Evolutionary conservation across 768 basidiomycete genomes (phyloP).

Genomic region (Strobilomyces confusus): DNA sequence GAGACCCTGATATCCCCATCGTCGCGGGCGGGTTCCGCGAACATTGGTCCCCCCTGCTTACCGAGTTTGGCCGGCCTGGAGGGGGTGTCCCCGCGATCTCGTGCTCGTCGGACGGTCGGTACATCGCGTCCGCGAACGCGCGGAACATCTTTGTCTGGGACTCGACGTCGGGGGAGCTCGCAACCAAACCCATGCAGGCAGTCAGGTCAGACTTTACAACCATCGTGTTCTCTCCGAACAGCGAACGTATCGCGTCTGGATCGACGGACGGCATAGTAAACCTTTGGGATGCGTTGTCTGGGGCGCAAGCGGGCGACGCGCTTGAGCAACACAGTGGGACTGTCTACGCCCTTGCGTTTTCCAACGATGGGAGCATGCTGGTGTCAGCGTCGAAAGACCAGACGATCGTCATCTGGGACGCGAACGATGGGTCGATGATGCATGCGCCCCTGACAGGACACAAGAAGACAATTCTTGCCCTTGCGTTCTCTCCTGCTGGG

Average conservation of each 20-base stretch:
- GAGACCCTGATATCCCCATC: constrained; percentile 19
- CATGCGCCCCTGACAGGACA: constrained; percentile 22
- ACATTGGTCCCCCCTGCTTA: constrained; percentile 31
- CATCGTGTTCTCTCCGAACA: constrained; percentile 30
- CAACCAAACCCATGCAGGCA: constrained; percentile 16
- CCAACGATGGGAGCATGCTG: constrained; percentile 22
- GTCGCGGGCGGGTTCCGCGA: constrained; percentile 29
- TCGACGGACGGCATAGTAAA: constrained; percentile 16
- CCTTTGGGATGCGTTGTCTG: constrained; percentile 28
- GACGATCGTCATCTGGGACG: constrained; percentile 27
- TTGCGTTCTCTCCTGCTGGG: constrained; percentile 28
- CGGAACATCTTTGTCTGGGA: constrained; percentile 24
- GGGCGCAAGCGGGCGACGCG: constrained; percentile 11
- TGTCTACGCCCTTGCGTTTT: constrained; percentile 29
- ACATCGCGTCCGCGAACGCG: constrained; percentile 25
- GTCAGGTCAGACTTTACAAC: constrained; percentile 9
- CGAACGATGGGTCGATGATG: constrained; percentile 8
- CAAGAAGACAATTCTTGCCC: constrained; percentile 22
- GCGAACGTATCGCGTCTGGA: constrained; percentile 24
- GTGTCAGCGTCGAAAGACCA: constrained; percentile 27
- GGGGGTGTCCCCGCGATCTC: constrained; percentile 17
- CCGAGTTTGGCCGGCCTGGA: constrained; percentile 21
- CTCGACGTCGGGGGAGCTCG: constrained; percentile 25
- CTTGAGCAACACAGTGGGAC: constrained; percentile 19
- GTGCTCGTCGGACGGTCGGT: constrained; percentile 26